Evolutionary conservation across 371 early-diverging fungal species (phyloP), one percentile per base, ranked within the genome.

Genomic region (Mucor mucedo): DNA sequence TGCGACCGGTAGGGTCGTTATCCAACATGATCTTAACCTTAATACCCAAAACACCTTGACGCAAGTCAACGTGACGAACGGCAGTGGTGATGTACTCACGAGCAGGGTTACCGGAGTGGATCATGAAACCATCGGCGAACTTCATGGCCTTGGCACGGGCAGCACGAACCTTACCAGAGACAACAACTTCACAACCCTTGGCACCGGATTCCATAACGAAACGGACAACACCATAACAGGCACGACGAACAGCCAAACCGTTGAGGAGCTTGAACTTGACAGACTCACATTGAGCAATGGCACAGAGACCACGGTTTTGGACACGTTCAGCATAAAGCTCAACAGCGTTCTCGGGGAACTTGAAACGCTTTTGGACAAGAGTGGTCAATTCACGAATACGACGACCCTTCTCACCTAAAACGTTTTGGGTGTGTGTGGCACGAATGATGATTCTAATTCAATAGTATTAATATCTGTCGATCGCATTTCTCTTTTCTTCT

Each of bases 111-210:
- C 99, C 99, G 78, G 99, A 97, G 95, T 98, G 98, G 84, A 98
- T 93, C 94, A 99, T 95, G 90, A 98, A 98, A 75, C 99, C 99
- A 74, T 98, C 98, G 76, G 92, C 87, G 86, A 99, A 99, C 93
- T 99, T 99, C 97, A 98, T 98, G 70, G 99, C 93, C 92, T 98
- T 98, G 82, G 99, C 99, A 94, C 99, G 98, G 62, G 99, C 99
- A 83, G 97, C 99, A 85, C 99, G 98, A 64, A 99, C 91, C 93
- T 99, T 99, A 75, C 99, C 99, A 69, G 98, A 97, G 68, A 99
- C 95, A 74, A 99, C 93, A 57, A 99, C 98, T 83, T 98, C 98
- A 81, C 95, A 96, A 82, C 99, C 99, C 91, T 99, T 99, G 84
- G 99, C 99, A 72, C 99, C 99, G 77, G 97, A 94, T 86, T 98